Evolutionary conservation across 208 protist genomes (phyloP).

Genomic region (Zelonia costaricensis): DNA sequence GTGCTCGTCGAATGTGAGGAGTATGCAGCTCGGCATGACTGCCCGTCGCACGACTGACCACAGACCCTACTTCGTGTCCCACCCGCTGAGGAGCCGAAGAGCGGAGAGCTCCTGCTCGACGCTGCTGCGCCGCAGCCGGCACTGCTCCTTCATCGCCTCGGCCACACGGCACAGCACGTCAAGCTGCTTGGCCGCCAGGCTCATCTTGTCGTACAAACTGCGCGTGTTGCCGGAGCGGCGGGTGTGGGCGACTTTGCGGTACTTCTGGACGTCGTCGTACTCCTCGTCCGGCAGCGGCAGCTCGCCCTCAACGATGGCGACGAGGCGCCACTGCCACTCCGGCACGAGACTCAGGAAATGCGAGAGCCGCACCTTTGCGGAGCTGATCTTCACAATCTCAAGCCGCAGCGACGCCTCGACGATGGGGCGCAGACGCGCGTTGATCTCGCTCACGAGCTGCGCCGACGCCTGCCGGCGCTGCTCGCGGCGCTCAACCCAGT

Average conservation of each 20-base stretch:
- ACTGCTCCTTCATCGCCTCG: slow-evolving; percentile 33
- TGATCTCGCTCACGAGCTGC: slow-evolving; percentile 46
- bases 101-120: slow-evolving; percentile 43
- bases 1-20: too few relatives aligned
- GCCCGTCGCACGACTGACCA: too few relatives aligned
- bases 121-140: slow-evolving; percentile 30
- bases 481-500: slow-evolving; percentile 60
- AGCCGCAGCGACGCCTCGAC: slow-evolving; percentile 57
- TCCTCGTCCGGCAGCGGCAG: slow-evolving; percentile 76
- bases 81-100: slow-evolving; percentile 32
- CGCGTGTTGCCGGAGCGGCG: slow-evolving; percentile 56
- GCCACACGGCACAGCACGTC: slow-evolving; percentile 34
- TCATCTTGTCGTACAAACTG: slow-evolving; percentile 58
- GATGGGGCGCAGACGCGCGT: slow-evolving; percentile 37
- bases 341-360: slow-evolving; percentile 76
- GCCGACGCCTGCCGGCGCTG: slow-evolving; percentile 38
- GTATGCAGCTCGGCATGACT: too few relatives aligned
- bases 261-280: slow-evolving; percentile 77
- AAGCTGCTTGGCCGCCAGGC: slow-evolving; percentile 33
- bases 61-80: too few relatives aligned
- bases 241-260: slow-evolving; percentile 61
- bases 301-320: slow-evolving; percentile 60
- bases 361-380: slow-evolving; percentile 60
- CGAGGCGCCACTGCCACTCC: slow-evolving; percentile 77
- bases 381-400: slow-evolving; percentile 68